Conservation (phyloP, 352 stramenopile genomes). For the Aphanomyces stellatus region DNA sequence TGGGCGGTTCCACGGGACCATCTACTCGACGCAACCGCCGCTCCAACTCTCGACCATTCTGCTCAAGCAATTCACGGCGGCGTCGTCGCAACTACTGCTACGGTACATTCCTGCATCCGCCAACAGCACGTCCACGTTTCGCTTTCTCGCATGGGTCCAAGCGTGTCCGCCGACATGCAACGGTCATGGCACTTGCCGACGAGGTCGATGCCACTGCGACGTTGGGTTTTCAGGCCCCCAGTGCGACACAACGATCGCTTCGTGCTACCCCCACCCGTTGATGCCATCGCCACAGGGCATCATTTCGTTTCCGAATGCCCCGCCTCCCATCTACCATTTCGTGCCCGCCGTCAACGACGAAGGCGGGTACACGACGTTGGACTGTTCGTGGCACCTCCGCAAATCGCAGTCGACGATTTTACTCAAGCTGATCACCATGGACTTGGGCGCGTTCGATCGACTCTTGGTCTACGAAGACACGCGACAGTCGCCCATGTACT, state of each 20-base stretch:
- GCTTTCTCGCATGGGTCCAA: neutral
- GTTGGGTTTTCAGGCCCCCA: neutral
- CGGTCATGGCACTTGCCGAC: neutral
- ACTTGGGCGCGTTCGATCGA: neutral
- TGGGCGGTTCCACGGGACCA: neutral
- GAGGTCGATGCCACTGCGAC: neutral
- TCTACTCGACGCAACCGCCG: neutral
- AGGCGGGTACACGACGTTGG: neutral
- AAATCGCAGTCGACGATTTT: constrained; percentile 6
- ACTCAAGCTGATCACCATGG: neutral
- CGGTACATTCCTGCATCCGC: neutral
- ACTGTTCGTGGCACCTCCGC: constrained; percentile 12
- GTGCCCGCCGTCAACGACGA: neutral
- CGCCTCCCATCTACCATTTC: neutral
- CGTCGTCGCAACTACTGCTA: neutral
- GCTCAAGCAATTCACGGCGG: neutral
- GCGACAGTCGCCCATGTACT: neutral
- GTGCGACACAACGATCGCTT: neutral
- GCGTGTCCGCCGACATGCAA: neutral
- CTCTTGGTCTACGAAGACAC: neutral
- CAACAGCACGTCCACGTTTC: neutral
- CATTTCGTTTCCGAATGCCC: neutral
- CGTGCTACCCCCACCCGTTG: neutral
- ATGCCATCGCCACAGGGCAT: neutral
- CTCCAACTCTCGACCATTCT: neutral